Conservation (phyloP, 768 basidiomycete genomes). For the Mrakia gelida region DNA sequence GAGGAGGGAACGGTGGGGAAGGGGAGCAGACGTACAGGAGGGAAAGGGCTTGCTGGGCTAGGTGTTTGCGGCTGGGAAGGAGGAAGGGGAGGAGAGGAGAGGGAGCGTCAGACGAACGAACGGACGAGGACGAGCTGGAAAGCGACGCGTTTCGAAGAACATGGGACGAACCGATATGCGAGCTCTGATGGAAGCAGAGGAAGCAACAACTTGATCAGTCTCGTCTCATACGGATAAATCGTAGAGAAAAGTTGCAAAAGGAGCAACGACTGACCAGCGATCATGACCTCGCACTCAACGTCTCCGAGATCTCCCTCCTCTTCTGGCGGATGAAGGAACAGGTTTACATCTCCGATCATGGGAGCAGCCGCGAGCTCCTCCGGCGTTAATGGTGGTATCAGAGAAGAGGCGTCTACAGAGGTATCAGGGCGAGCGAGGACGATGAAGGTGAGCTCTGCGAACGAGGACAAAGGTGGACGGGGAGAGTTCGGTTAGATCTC, state of each 20-base stretch:
- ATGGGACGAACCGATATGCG: neutral
- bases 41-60: conserved; percentile 32
- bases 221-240: neutral
- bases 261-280: conserved; percentile 56
- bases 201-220: neutral
- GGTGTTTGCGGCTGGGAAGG: conserved; percentile 59
- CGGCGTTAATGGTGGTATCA: conserved; percentile 28
- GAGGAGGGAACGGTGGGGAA: neutral
- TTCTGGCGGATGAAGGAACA: conserved; percentile 59
- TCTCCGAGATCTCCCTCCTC: conserved; percentile 50
- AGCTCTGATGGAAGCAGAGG: neutral
- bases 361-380: conserved; percentile 47
- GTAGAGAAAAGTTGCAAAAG: neutral
- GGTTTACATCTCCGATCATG: conserved; percentile 90
- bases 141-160: neutral
- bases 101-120: neutral
- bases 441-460: conserved; percentile 79
- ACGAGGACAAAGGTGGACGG: neutral
- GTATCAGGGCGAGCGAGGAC: conserved; percentile 56
- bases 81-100: neutral
- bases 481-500: neutral
- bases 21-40: conserved; percentile 28
- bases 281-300: conserved; percentile 88
- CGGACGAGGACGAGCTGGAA: no score
- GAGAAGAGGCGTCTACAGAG: conserved; percentile 28